phyloP scores from a whole-genome alignment of 2,329 filamentous ascomycete genomes.

The Dactylellina sp. region DNA sequence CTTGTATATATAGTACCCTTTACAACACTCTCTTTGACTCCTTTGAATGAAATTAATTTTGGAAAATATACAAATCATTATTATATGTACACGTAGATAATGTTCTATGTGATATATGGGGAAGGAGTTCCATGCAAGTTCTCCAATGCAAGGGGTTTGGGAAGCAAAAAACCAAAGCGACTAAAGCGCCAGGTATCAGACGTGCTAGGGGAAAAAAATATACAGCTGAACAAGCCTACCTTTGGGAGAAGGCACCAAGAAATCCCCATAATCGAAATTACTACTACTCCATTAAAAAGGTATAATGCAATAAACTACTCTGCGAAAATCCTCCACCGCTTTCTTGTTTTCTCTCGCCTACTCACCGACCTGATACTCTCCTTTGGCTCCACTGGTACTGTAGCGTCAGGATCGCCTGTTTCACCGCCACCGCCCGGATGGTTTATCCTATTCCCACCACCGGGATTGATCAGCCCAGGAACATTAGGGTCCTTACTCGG shows the following conservation, averaged over 20 bases:
- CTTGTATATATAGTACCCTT: slow-evolving; percentile 44
- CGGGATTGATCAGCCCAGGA: slow-evolving; percentile 47
- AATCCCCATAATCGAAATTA: too few relatives aligned
- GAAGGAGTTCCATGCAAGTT: neutral
- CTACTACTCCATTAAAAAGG: too few relatives aligned
- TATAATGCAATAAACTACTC: slow-evolving; percentile 13
- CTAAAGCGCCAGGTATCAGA: slow-evolving; percentile 23
- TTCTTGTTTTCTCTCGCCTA: slow-evolving; percentile 1
- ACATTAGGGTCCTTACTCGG: slow-evolving; percentile 41
- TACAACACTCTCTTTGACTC: slow-evolving; percentile 6
- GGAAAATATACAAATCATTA: neutral
- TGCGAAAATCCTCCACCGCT: slow-evolving; percentile 5
- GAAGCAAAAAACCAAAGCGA: neutral
- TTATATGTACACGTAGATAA: neutral
- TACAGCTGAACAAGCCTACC: slow-evolving; percentile 17
- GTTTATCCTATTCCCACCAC: slow-evolving; percentile 55
- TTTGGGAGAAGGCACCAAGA: neutral
- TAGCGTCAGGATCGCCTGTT: slow-evolving; percentile 46
- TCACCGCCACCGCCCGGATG: slow-evolving; percentile 38
- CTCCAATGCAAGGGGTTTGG: neutral
- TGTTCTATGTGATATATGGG: neutral
- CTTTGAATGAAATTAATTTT: neutral
- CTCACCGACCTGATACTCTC: slow-evolving; percentile 15
- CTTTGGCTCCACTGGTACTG: slow-evolving; percentile 16
- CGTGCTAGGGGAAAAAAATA: slow-evolving; percentile 34